These are phyloP conservation scores for Claviceps monticola DNA, from an alignment of 2,329 filamentous ascomycete genomes.

Conservation along the genomic window DNA sequence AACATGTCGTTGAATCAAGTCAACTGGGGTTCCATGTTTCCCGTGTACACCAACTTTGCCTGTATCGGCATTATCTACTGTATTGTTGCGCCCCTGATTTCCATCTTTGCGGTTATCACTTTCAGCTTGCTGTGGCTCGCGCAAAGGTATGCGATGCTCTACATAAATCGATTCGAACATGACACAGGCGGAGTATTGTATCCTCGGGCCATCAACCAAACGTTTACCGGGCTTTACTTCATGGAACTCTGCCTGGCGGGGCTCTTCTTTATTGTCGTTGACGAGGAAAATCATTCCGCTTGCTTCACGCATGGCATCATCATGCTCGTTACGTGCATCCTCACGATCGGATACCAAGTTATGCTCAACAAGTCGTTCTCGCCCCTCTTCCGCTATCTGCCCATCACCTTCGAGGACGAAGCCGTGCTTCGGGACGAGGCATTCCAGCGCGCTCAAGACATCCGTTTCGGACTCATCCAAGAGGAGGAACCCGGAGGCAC, in stretches of 20 bases:
- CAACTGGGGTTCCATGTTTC: conserved; percentile 88
- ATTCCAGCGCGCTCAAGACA: conserved; percentile 67
- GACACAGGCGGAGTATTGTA: conserved; percentile 92
- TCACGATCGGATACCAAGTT: conserved; percentile 67
- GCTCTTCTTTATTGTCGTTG: conserved; percentile 66
- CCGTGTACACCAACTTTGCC: conserved; percentile 91
- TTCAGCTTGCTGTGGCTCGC: conserved; percentile 88
- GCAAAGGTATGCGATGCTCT: conserved; percentile 92
- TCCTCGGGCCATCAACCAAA: conserved; percentile 84
- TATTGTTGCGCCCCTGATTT: conserved; percentile 77
- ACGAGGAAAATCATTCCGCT: conserved; percentile 36
- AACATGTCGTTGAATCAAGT: conserved; percentile 68
- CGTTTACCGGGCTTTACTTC: conserved; percentile 87
- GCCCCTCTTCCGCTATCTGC: conserved; percentile 76
- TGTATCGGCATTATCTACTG: conserved; percentile 85
- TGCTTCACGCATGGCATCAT: conserved; percentile 67
- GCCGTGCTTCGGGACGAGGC: conserved; percentile 81
- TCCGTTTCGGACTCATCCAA: conserved; percentile 47
- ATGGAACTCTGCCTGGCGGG: conserved; percentile 88
- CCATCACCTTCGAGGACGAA: conserved; percentile 91
- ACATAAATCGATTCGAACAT: conserved; percentile 76
- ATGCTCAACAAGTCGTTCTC: conserved; percentile 72
- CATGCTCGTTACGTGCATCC: conserved; percentile 62
- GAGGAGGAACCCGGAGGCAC: conserved; percentile 27
- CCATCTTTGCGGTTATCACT: conserved; percentile 85